Evolutionary conservation across 2,329 filamentous ascomycete species (phyloP).

Genomic region (Sordariomycetes sp.): DNA sequence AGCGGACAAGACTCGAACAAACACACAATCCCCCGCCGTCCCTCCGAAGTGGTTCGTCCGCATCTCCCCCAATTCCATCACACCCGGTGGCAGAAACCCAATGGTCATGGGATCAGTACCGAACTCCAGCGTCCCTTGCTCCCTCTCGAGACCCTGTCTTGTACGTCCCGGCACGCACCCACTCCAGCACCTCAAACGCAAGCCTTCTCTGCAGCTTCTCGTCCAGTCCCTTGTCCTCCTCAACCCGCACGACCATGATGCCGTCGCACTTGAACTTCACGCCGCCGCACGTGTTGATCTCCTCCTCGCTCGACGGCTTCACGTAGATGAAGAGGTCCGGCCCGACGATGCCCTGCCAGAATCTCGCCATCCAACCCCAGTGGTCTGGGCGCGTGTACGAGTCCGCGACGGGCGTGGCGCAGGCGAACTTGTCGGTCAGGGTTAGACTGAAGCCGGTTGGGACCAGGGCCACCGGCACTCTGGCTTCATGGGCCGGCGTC

Average conservation of each 20-base stretch:
- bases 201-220: slow-evolving; percentile 64
- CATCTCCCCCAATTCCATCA: background rate
- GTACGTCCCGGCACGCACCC: slow-evolving; percentile 35
- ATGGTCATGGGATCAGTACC: no score
- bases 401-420: slow-evolving; percentile 63
- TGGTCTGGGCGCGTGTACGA: slow-evolving; percentile 76
- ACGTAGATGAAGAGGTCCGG: slow-evolving; percentile 72
- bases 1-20: background rate
- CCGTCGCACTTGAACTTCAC: slow-evolving; percentile 21
- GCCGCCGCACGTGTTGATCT: slow-evolving; percentile 24
- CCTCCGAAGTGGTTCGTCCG: no score
- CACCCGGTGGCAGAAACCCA: background rate
- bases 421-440: slow-evolving; percentile 65
- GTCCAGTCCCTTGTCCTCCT: slow-evolving; percentile 35
- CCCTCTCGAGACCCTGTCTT: slow-evolving; percentile 6
- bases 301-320: slow-evolving; percentile 24
- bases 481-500: slow-evolving; percentile 6
- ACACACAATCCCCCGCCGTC: no score
- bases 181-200: slow-evolving; percentile 82
- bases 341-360: slow-evolving; percentile 80
- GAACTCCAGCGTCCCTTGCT: background rate
- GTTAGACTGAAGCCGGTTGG: slow-evolving; percentile 72
- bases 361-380: slow-evolving; percentile 93
- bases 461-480: slow-evolving; percentile 62
- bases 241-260: slow-evolving; percentile 43